A percentile compares a stretch with the other conserved stretches of the same genome.
phyloP scores from a whole-genome alignment of 352 stramenopile species.

The Globisporangium nodosum region DNA sequence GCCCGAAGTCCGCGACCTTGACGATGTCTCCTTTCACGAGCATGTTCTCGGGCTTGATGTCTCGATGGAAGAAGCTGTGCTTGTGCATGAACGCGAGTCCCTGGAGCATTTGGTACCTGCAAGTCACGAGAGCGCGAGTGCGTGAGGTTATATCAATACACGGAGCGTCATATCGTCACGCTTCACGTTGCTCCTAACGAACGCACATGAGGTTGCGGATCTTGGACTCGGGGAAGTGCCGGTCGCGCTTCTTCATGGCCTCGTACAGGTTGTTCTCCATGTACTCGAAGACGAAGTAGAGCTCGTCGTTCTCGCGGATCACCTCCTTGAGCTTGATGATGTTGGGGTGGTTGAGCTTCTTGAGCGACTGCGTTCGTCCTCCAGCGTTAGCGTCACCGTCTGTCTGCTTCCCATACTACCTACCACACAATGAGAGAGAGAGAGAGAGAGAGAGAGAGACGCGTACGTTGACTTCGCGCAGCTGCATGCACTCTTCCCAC shows the following conservation, averaged over 20 bases:
- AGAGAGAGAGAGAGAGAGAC: conserved; percentile 2
- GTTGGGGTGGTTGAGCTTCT: conserved; percentile 96
- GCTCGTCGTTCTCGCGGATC: conserved; percentile 95
- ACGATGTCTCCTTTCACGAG: conserved; percentile 93
- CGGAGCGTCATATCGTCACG: no score
- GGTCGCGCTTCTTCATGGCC: conserved; percentile 92
- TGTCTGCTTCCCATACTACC: not conserved
- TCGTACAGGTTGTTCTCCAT: conserved; percentile 98
- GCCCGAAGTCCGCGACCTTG: conserved; percentile 98
- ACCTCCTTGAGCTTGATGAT: conserved; percentile 99
- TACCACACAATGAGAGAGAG: conserved; percentile 6
- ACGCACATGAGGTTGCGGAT: conserved; percentile 94
- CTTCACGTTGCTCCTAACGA: no score
- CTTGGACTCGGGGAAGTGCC: conserved; percentile 90
- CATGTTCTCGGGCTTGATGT: conserved; percentile 99
- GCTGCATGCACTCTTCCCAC: conserved; percentile 95
- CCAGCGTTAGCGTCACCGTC: not conserved
- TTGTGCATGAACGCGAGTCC: conserved; percentile 98
- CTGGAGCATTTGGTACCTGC: conserved; percentile 94
- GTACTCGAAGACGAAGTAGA: conserved; percentile 99
- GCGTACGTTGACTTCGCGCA: conserved; percentile 95
- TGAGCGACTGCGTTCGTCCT: conserved; percentile 61
- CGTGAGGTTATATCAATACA: no score
- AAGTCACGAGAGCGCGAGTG: no score
- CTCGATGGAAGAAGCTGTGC: conserved; percentile 97